Evolutionary conservation across 2,329 filamentous ascomycete genomes (phyloP), one percentile per base, ranked within the genome.

Genomic region (Exophiala spinifera): DNA sequence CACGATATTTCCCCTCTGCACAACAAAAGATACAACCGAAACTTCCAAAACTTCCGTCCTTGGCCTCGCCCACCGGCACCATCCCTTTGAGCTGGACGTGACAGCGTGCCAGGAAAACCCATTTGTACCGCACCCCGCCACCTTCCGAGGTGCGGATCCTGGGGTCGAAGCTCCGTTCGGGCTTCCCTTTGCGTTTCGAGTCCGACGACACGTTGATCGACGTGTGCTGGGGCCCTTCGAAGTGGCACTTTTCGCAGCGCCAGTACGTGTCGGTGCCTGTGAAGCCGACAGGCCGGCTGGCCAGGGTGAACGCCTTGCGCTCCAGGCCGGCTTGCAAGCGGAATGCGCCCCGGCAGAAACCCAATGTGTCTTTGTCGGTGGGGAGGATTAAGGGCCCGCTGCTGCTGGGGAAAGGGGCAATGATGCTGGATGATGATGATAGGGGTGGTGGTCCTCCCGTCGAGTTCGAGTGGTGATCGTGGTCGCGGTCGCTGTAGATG

Each of bases 21-120:
- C 70, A 72, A 59, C 76, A 79, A 58, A 78, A 78, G 20, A 77
- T 68, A 59, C 76, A 79, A 19, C 72, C 74, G 60, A 71, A 78
- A 3, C 62, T 66, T 5, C 63, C 63, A 37, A 63, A 56, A 7
- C 48, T 55, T n/a, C 62, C 63, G n/a, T 53, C 52, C 20, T 47
- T 36, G 1, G 65, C 62, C 17, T 67, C 67, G 11, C 13, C 20
- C 36, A 39, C n/a, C 1, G 47, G 51, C 6, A 55, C 48, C 47
- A 53, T 49, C 2, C 52, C 55, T 43, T 69, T 70, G 52, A 69
- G 62, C 2, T 68, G 55, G 10, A 76, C 67, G 61, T 79, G 75
- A 17, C 66, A 71, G 59, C 78, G 76, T 8, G 75, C 75, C 2
- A 79, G 66, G 53, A 78, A 79, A 5, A 66, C 61, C 73, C 74